Evolutionary conservation across 768 basidiomycete species (phyloP), one percentile per base, ranked within the genome.

Genomic region (Paxillus ammoniavirescens): DNA sequence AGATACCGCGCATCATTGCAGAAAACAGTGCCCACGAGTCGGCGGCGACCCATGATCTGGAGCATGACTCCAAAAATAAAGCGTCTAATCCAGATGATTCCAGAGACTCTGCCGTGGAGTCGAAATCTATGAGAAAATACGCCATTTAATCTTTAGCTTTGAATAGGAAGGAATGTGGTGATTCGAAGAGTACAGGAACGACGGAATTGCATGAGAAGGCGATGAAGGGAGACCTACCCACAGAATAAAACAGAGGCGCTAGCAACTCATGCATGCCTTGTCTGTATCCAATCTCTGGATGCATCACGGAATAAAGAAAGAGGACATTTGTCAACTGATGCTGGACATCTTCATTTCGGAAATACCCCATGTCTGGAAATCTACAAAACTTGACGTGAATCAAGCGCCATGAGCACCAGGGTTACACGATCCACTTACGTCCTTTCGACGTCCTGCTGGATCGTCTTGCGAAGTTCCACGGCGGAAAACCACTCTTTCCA

Each of bases 211-310:
- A 49, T 38, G 48, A 33, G 36, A 18, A 45, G 41, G 26, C 31
- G 33, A 43, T 18, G 17, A 17, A 41, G 12, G 21, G 45, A 30
- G 41, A 61, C 70, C 56, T 60, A 70, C 70, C 70, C 47, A 66
- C 49, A 45, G 87, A 87, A 63, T 90, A 84, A 61, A 91, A 91
- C 28, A 98, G 69, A 0, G 92, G 88, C 4, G 95, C 97, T 18
- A 98, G 80, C 8, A 98, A 73, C 65, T 99, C 97, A 64, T 99
- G 97, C 97, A 99, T 98, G 49, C 97, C 96, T 77, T 99, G 97
- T 30, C 97, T 83, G 67, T 99, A 99, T 18, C 94, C 93, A 18
- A 96, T 82, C 38, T 86, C 78, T 1, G 91, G 84, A 65, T 95
- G 84, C 65, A 83, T 81, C 38, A 82, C 77, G 13, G 89, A 86